These are phyloP conservation scores for Globisporangium paroecandrum DNA, from an alignment of 352 stramenopile genomes.

Conservation along the genomic window DNA sequence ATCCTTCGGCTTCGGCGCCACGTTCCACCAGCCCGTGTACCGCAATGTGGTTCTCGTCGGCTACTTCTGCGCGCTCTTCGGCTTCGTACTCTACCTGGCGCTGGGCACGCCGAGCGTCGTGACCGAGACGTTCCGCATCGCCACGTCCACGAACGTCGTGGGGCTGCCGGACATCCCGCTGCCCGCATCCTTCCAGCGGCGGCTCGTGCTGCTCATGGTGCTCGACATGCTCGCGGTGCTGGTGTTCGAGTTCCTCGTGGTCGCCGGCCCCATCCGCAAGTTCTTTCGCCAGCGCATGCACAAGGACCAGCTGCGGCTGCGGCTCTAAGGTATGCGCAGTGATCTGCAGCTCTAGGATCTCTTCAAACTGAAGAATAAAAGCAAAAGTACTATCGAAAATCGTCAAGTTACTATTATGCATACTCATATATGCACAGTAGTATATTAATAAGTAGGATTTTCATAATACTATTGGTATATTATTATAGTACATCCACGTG, in stretches of 20 bases:
- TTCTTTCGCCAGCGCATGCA: slow-evolving; percentile 23
- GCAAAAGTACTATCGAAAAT: no score
- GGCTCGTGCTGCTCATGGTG: slow-evolving; percentile 20
- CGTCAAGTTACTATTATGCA: no score
- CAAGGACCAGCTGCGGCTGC: slow-evolving; percentile 24
- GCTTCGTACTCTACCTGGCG: slow-evolving; percentile 37
- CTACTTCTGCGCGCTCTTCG: slow-evolving; percentile 26
- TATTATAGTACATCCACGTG: no score
- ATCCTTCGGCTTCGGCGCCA: slow-evolving; percentile 37
- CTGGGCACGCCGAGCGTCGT: slow-evolving; percentile 34
- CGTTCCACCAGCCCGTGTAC: slow-evolving; percentile 43
- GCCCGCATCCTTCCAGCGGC: slow-evolving; percentile 30
- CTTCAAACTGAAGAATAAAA: no score
- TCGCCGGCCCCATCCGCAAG: slow-evolving; percentile 29
- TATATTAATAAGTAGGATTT: no score
- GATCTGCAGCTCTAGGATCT: background rate
- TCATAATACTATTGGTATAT: no score
- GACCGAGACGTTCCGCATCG: slow-evolving; percentile 47
- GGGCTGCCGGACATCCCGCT: slow-evolving; percentile 42
- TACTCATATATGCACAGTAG: no score
- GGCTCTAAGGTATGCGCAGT: slow-evolving; percentile 16
- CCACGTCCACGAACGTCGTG: slow-evolving; percentile 48
- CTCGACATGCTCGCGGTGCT: slow-evolving; percentile 28
- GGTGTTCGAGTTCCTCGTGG: slow-evolving; percentile 30
- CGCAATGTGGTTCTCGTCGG: slow-evolving; percentile 34